phyloP scores from a whole-genome alignment of 1,284 basidiomycete species.

The Ustilago nuda region DNA sequence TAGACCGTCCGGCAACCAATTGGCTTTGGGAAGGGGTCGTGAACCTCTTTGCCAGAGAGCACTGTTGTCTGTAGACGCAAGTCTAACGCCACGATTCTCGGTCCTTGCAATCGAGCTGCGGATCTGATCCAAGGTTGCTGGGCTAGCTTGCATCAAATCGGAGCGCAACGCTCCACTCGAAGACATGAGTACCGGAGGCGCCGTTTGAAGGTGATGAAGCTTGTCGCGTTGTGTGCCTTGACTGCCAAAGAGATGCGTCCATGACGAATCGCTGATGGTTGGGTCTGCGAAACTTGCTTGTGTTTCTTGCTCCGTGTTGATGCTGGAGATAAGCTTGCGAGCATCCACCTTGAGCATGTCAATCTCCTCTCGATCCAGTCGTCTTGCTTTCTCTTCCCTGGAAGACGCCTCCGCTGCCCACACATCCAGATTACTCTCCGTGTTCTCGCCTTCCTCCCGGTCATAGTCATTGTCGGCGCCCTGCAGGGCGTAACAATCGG shows the following conservation, averaged over 20 bases:
- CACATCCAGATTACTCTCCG: conserved; percentile 18
- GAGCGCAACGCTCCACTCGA: conserved; percentile 25
- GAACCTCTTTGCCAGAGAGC: conserved; percentile 27
- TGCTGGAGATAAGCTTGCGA: conserved; percentile 31
- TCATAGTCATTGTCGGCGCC: background rate
- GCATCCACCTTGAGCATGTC: conserved; percentile 42
- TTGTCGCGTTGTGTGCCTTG: conserved; percentile 39
- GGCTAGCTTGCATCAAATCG: conserved; percentile 16
- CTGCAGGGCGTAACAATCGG: background rate
- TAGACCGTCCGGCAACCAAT: conserved; percentile 30
- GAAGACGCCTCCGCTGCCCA: conserved; percentile 40
- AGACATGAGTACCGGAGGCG: conserved; percentile 28
- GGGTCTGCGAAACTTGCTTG: conserved; percentile 31
- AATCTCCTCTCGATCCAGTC: conserved; percentile 39
- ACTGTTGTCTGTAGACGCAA: conserved; percentile 24
- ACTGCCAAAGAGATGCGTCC: conserved; percentile 40
- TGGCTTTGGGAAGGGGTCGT: conserved; percentile 24
- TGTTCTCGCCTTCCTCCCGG: background rate
- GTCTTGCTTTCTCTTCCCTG: conserved; percentile 29
- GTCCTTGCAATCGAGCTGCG: conserved; percentile 26
- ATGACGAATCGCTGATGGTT: conserved; percentile 15
- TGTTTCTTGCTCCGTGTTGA: conserved; percentile 24
- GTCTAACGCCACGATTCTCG: conserved; percentile 31
- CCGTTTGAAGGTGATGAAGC: conserved; percentile 26
- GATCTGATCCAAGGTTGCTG: conserved; percentile 20